These are phyloP conservation scores for Metrosideros polymorpha DNA, from an alignment of 441 rosid genomes.

Conservation along the genomic window DNA sequence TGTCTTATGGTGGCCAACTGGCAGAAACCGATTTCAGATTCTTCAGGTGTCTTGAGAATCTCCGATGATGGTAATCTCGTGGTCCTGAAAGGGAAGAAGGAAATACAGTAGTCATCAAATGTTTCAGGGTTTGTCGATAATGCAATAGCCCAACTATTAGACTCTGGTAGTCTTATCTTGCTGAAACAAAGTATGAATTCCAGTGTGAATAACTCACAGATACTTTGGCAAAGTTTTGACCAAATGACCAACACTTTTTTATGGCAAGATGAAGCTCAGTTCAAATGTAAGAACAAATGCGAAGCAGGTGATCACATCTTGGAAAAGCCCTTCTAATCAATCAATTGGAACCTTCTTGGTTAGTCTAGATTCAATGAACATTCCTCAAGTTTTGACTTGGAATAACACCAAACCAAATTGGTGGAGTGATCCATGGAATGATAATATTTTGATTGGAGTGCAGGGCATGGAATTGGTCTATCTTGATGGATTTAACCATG, in stretches of 20 bases:
- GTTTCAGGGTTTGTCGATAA: background rate
- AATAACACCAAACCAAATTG: background rate
- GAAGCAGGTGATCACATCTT: conserved; percentile 9
- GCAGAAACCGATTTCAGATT: background rate
- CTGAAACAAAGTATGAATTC: background rate
- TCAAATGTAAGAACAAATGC: conserved; percentile 31
- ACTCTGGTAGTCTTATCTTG: background rate
- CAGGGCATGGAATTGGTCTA: background rate
- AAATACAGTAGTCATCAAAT: background rate
- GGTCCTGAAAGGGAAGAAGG: background rate
- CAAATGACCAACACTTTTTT: background rate
- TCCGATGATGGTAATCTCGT: background rate
- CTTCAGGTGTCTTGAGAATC: background rate
- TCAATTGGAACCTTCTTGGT: background rate
- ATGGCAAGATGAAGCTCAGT: background rate
- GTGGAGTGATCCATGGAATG: background rate
- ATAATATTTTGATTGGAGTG: background rate
- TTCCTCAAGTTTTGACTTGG: background rate
- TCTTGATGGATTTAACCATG: background rate
- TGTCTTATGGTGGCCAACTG: background rate
- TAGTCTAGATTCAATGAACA: background rate
- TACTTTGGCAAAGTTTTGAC: background rate
- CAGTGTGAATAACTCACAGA: background rate
- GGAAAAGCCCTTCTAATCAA: conserved; percentile 14
- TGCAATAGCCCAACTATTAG: background rate